Base-by-base conservation (phyloP, 495 filamentous ascomycete genomes). In the Symbiotaphrina buchneri region DNA sequence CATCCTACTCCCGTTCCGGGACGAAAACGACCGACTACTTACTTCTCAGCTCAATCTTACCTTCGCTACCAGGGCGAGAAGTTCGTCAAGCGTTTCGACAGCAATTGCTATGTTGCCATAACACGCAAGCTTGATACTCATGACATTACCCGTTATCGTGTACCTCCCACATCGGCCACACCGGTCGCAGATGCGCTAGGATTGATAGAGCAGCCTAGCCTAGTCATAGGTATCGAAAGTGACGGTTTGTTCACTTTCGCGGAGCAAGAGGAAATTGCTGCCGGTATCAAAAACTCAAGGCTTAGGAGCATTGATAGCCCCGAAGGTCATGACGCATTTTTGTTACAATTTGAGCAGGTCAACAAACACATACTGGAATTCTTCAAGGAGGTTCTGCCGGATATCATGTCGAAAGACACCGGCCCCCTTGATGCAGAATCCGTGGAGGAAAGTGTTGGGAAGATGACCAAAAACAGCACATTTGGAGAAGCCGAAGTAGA, bases 111-210 rank as follows among this genome's bases (percentile, higher is more conserved):
- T 54, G 95, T 97, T 35, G 83, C 87, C 37, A 93, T 95, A 48
- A 95, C 87, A 4, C 78, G 87, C 36, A 97, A 97, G 51, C 70
- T 97, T n/a, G 87, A 97, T 44, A 97, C 87, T 2, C 87, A 97
- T 47, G 87, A 97, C 46, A 67, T 97, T 18, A 83, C 79, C 14
- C 65, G 82, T 15, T 46, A 46, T 22, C 42, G 40, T 10, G 32
- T 39, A 10, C 22, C 38, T 11, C 22, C 38, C 6, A 16, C 23
- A 10, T 41, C 47, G 0, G 23, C 36, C 8, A 38, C 31, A 5
- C 67, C 65, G 10, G 63, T 92, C 16, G 53, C 58, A 10, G 65
- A 74, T 17, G 83, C 85, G 5, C 59, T 97, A n/a, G 61, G 64
- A 1, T 54, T 74, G 39, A 79, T 97, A 29, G 53, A 80, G 39